Conservation (phyloP, 192 early-diverging fungal genomes). For the Phycomyces blakesleeanus region DNA sequence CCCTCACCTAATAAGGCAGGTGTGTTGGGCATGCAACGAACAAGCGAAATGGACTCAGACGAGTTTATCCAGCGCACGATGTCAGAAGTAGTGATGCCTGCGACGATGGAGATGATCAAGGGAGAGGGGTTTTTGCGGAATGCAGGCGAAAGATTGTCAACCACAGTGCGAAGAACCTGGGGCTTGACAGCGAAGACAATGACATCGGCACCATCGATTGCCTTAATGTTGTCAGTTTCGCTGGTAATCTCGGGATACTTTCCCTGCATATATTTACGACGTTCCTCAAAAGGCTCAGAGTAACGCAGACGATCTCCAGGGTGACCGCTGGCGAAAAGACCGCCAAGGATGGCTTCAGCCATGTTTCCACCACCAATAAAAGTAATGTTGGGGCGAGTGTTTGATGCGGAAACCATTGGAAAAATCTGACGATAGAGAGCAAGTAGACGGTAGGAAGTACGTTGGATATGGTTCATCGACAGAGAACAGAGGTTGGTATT, state of each 20-base stretch:
- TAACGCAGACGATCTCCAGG: conserved; percentile 65
- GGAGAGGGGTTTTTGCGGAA: conserved; percentile 54
- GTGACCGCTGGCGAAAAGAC: conserved; percentile 75
- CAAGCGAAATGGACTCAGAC: conserved; percentile 44
- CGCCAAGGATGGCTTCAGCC: conserved; percentile 89
- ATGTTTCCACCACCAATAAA: conserved; percentile 96
- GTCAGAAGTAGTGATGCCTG: conserved; percentile 76
- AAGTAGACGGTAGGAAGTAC: conserved; percentile 11
- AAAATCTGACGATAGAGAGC: not conserved
- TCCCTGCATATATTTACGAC: conserved; percentile 56
- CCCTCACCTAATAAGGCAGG: conserved; percentile 86
- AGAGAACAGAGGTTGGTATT: conserved; percentile 4
- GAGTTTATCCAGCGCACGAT: conserved; percentile 68
- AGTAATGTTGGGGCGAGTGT: conserved; percentile 38
- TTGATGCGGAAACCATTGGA: conserved; percentile 13
- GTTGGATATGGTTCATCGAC: not conserved
- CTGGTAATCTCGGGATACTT: conserved; percentile 61
- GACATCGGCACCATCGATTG: conserved; percentile 64
- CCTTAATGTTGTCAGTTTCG: conserved; percentile 57
- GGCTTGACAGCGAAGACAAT: conserved; percentile 91
- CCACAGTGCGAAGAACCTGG: conserved; percentile 75
- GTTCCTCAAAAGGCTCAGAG: conserved; percentile 72
- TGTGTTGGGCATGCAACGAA: conserved; percentile 95
- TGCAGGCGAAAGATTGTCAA: conserved; percentile 45
- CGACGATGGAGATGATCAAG: conserved; percentile 84